A percentile compares a stretch with the other conserved stretches of the same genome.
These are phyloP conservation scores for Taiozyma sp. DNA, from an alignment of 1,139 yeast genomes.

Conservation along the genomic window DNA sequence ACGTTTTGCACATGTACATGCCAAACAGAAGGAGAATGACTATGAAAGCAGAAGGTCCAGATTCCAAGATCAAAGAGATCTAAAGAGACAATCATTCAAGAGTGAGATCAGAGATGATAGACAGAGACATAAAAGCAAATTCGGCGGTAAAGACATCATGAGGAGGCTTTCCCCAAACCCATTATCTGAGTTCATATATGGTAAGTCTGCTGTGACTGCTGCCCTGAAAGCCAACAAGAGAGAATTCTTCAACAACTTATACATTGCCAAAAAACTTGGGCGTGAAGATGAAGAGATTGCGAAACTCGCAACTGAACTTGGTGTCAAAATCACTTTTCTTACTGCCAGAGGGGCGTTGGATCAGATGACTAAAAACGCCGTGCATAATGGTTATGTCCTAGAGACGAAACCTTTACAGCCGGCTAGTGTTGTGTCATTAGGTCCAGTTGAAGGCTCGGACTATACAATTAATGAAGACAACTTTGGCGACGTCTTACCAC, in stretches of 20 bases:
- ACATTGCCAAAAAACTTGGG: constrained; percentile 40
- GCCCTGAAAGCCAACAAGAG: constrained; percentile 60
- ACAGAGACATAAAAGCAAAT: constrained; percentile 13
- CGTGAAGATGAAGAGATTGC: constrained; percentile 36
- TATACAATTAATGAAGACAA: constrained; percentile 20
- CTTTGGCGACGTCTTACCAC: constrained; percentile 15
- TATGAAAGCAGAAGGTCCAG: constrained; percentile 8
- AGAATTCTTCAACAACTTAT: constrained; percentile 45
- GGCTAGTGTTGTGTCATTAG: constrained; percentile 37
- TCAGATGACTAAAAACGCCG: constrained; percentile 58
- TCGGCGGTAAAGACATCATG: constrained; percentile 14
- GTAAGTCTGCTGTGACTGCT: constrained; percentile 71
- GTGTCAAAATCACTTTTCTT: constrained; percentile 39
- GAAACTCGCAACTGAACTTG: constrained; percentile 40
- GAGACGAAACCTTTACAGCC: constrained; percentile 58
- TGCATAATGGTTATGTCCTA: constrained; percentile 78
- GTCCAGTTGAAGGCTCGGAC: constrained; percentile 27
- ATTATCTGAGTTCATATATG: constrained; percentile 65
- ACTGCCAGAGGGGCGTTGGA: constrained; percentile 56
- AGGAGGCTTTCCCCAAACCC: constrained; percentile 31
- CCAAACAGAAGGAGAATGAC: constrained; percentile 32
- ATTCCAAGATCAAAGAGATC: constrained; percentile 15
- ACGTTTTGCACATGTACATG: constrained; percentile 58
- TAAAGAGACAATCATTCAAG: constrained; percentile 6
- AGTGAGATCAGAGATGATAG: constrained; percentile 9